Percentiles rank a stretch among this genome's conserved stretches.
Evolutionary conservation across 257 asterid genomes (phyloP).

Genomic region (Plantago major): DNA sequence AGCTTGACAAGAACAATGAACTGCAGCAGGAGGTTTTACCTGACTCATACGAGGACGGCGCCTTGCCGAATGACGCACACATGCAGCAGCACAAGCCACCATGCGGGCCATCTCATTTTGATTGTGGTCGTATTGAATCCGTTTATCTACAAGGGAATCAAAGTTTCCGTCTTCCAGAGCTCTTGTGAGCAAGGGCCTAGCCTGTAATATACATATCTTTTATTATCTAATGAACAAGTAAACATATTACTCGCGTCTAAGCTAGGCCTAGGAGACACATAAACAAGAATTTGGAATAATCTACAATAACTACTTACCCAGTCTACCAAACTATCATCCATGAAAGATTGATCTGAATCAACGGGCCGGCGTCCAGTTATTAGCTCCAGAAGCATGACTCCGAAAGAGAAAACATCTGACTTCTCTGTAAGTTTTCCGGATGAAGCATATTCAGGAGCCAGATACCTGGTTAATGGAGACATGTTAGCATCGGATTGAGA

Average conservation of each 20-base stretch:
- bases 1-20: neutral
- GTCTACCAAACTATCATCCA: conserved; percentile 87
- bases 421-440: conserved; percentile 88
- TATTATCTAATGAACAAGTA: neutral
- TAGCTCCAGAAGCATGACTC: conserved; percentile 91
- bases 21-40: conserved; percentile 27
- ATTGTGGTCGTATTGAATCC: conserved; percentile 38
- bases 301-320: conserved; percentile 53
- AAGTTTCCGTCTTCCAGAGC: conserved; percentile 70
- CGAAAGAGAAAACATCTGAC: conserved; percentile 94
- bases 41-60: conserved; percentile 91
- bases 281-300: neutral
- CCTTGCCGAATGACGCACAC: conserved; percentile 84
- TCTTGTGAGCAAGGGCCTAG: conserved; percentile 69
- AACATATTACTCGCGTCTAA: neutral
- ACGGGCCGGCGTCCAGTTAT: conserved; percentile 90
- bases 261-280: neutral
- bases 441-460: conserved; percentile 98
- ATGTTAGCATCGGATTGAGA: neutral
- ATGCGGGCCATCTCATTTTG: conserved; percentile 67
- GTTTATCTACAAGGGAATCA: conserved; percentile 50
- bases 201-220: conserved; percentile 40
- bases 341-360: conserved; percentile 45
- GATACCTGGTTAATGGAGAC: conserved; percentile 44
- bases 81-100: conserved; percentile 86